These are phyloP conservation scores for Isoetes taiwanensis DNA, from an alignment of 75 land plant species.

Conservation along the genomic window DNA sequence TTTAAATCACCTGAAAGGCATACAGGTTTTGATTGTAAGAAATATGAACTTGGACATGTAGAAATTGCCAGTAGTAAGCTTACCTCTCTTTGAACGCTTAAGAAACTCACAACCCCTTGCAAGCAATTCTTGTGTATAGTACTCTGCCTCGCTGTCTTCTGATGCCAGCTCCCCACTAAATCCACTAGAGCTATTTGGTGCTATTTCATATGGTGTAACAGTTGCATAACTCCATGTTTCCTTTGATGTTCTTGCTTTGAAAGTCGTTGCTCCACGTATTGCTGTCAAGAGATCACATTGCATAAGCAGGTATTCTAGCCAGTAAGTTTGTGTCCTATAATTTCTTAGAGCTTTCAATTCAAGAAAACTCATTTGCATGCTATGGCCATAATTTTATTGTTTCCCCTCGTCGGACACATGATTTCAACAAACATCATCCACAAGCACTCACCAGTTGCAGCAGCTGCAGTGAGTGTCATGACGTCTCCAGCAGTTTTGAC, in stretches of 20 bases:
- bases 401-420: too few relatives aligned
- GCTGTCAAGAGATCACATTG: neutral
- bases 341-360: too few relatives aligned
- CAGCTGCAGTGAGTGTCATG: conserved; percentile 6
- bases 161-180: neutral
- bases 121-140: neutral
- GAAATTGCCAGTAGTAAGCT: too few relatives aligned
- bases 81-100: conserved; percentile 5
- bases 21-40: too few relatives aligned
- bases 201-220: neutral
- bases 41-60: too few relatives aligned
- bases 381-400: too few relatives aligned
- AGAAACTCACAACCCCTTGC: neutral
- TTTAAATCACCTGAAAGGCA: conserved; percentile 72
- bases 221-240: neutral
- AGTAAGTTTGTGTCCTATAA: conserved; percentile 1
- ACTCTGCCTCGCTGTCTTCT: neutral
- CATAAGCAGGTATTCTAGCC: neutral
- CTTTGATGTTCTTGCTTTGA: neutral
- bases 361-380: too few relatives aligned
- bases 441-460: conserved; percentile 5
- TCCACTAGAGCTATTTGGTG: too few relatives aligned
- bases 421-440: too few relatives aligned
- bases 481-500: conserved; percentile 4
- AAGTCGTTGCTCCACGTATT: neutral